These are phyloP conservation scores for Annulohypoxylon truncatum DNA, from an alignment of 2,329 filamentous ascomycete genomes.

Conservation along the genomic window DNA sequence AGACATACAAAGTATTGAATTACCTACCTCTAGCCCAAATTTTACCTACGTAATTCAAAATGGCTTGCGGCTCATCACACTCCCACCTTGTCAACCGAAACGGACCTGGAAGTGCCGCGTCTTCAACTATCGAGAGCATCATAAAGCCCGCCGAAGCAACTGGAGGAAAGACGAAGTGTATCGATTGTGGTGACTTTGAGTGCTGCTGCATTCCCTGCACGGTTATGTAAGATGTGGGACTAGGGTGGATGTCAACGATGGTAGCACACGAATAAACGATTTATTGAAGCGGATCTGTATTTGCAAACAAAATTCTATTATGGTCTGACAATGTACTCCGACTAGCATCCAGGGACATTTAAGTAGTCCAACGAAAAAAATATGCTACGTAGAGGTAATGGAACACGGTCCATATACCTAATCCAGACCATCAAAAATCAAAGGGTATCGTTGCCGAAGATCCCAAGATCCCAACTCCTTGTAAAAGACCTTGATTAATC, in stretches of 20 bases:
- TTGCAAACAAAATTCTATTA: background rate
- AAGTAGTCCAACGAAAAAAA: background rate
- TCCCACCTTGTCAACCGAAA: slow-evolving; percentile 54
- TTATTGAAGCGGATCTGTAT: slow-evolving; percentile 11
- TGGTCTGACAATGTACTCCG: background rate
- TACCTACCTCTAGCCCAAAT: no score
- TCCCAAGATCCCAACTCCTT: background rate
- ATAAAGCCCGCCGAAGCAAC: slow-evolving; percentile 60
- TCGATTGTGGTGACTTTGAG: slow-evolving; percentile 62
- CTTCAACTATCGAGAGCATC: slow-evolving; percentile 62
- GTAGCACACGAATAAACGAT: slow-evolving; percentile 14
- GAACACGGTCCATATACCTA: background rate
- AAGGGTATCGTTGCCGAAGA: slow-evolving; percentile 39
- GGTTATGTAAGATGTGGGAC: slow-evolving; percentile 62
- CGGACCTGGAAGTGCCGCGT: slow-evolving; percentile 61
- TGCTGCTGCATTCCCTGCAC: slow-evolving; percentile 68
- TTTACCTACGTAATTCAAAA: slow-evolving; percentile 20
- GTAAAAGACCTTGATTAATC: background rate
- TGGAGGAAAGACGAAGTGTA: slow-evolving; percentile 59
- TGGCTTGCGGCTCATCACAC: slow-evolving; percentile 52
- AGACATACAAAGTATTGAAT: background rate
- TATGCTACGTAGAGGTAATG: background rate
- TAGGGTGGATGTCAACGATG: background rate
- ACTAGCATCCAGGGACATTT: background rate
- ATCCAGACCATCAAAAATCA: slow-evolving; percentile 12